Base-by-base conservation (phyloP, 2,329 filamentous ascomycete genomes). In the Tolypocladium amazonense region DNA sequence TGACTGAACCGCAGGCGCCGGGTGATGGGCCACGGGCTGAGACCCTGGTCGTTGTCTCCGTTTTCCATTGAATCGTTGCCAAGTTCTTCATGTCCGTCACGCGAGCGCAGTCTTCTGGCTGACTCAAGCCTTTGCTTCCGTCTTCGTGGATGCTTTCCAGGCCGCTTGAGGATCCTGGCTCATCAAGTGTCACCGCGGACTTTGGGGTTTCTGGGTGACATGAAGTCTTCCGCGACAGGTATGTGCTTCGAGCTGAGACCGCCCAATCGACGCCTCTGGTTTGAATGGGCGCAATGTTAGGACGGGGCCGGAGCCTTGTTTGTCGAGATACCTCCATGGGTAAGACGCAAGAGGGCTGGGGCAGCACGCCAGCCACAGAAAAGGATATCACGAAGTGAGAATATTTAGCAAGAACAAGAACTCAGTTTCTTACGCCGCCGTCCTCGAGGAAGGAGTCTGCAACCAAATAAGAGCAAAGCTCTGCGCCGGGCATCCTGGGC, bases 261-360 rank as follows among this genome's bases (percentile, higher is more conserved):
- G 37, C 37, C 12, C 52, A 20, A 12, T 15, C 23, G 27, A 54
- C 15, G n/a, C n/a, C 58, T 39, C 30, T 41, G 23, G 43, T 59
- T 15, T 41, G 50, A 41, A 65, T 66, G 62, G 59, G 39, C 59
- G 59, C 58, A 62, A 57, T 45, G 47, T 58, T 58, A 23, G 58
- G 58, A 23, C 41, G 41, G 15, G 53, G 35, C 23, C 43, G 54
- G 35, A 54, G 6, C 43, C 25, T 56, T 27, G 23, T 39, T 35
- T n/a, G 58, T 35, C 54, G 56, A n/a, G 43, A 33, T 15, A 18
- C 20, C 20, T 33, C 37, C 58, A 59, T 59, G 54, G 30, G 25
- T 4, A n/a, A 27, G 15, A 38, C 20, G 30, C 14, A 23, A 8
- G 27, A 43, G 23, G 25, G 30, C 27, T 11, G 9, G n/a, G n/a